phyloP scores from a whole-genome alignment of 2,329 filamentous ascomycete species.

The Clarireedia hainanense region DNA sequence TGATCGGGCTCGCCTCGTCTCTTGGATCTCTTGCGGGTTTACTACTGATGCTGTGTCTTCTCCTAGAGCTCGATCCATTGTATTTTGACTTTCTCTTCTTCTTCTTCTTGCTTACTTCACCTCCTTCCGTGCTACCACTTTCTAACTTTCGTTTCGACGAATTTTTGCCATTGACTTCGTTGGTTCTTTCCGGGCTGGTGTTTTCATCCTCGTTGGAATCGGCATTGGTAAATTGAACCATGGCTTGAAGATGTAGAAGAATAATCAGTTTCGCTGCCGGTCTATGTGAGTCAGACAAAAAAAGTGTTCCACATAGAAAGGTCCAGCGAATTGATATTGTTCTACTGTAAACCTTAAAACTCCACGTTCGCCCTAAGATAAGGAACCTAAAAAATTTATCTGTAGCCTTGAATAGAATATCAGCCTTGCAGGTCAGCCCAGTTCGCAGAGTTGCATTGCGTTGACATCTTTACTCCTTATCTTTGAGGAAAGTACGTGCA shows the following conservation, averaged over 20 bases:
- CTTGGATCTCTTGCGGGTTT: slow-evolving; percentile 54
- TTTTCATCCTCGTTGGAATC: slow-evolving; percentile 8
- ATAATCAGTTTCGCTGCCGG: not conserved
- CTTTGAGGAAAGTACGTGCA: too few species aligned
- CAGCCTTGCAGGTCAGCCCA: too few species aligned
- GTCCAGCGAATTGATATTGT: too few species aligned
- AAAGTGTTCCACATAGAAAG: not conserved
- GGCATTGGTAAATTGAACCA: slow-evolving; percentile 22
- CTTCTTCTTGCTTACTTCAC: slow-evolving; percentile 16
- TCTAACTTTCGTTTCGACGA: slow-evolving; percentile 4
- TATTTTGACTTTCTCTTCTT: slow-evolving; percentile 17
- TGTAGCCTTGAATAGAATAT: too few species aligned
- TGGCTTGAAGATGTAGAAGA: not conserved
- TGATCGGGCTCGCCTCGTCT: slow-evolving; percentile 35
- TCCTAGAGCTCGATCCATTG: slow-evolving; percentile 30
- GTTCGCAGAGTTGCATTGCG: too few species aligned
- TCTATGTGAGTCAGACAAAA: not conserved
- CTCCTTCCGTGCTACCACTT: not conserved
- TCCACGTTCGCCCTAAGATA: too few species aligned
- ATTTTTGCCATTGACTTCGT: not conserved
- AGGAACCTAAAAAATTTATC: too few species aligned
- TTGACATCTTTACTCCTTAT: too few species aligned
- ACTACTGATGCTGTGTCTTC: slow-evolving; percentile 48
- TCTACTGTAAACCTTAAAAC: too few species aligned
- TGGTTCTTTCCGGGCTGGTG: not conserved